These are phyloP conservation scores for Cubamyces lactineus DNA, from an alignment of 768 basidiomycete genomes.

Conservation along the genomic window DNA sequence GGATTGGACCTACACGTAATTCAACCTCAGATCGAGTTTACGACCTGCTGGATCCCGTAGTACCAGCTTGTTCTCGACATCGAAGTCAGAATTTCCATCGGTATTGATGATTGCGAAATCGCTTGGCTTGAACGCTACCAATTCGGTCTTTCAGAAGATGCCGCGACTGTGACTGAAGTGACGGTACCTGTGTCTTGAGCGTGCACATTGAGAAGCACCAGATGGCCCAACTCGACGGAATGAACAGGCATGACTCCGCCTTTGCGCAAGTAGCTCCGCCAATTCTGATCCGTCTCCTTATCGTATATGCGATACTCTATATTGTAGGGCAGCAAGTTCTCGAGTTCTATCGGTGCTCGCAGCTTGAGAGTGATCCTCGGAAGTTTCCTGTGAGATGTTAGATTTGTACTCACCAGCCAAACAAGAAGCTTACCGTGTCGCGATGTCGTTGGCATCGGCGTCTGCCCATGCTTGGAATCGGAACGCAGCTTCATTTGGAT, in stretches of 20 bases:
- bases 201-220: constrained; percentile 87
- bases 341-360: constrained; percentile 91
- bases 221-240: constrained; percentile 88
- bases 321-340: constrained; percentile 94
- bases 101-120: constrained; percentile 98
- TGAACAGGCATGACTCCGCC: constrained; percentile 97
- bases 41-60: constrained; percentile 74
- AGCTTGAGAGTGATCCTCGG: constrained; percentile 86
- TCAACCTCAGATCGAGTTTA: constrained; percentile 81
- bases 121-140: constrained; percentile 71
- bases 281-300: constrained; percentile 92
- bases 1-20: constrained; percentile 74
- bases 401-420: background rate
- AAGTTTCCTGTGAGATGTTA: constrained; percentile 57
- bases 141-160: constrained; percentile 46
- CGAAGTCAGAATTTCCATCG: constrained; percentile 88
- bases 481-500: constrained; percentile 85
- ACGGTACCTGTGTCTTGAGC: constrained; percentile 86
- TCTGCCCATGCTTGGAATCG: constrained; percentile 92
- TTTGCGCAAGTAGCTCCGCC: constrained; percentile 89
- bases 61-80: constrained; percentile 70
- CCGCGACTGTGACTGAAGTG: background rate
- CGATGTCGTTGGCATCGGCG: constrained; percentile 62
- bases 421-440: constrained; percentile 51
- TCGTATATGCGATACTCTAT: constrained; percentile 96